Evolutionary conservation across 129 eudicot species (phyloP).

Genomic region (Erigeron canadensis): DNA sequence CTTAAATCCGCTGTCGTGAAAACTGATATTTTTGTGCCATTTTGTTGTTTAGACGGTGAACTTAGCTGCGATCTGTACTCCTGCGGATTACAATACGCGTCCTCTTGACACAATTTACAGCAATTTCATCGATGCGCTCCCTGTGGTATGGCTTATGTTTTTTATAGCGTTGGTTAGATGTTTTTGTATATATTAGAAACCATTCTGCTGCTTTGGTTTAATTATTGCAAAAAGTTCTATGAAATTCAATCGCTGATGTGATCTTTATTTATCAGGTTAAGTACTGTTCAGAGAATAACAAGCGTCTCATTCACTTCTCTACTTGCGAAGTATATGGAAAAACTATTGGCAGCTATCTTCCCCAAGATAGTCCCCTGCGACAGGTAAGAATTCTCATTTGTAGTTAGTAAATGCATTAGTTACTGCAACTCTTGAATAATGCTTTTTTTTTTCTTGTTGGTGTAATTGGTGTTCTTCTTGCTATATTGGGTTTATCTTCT

Average conservation of each 20-base stretch:
- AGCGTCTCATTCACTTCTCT: slow-evolving; percentile 94
- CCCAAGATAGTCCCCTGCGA: slow-evolving; percentile 80
- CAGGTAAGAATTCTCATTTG: slow-evolving; percentile 47
- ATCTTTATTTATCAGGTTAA: slow-evolving; percentile 53
- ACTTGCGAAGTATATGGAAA: slow-evolving; percentile 97
- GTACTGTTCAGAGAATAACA: slow-evolving; percentile 89
- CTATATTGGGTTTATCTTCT: too few species aligned
- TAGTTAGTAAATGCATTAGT: not conserved
- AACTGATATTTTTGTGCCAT: slow-evolving; percentile 5
- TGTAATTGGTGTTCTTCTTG: too few species aligned
- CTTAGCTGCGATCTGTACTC: slow-evolving; percentile 98
- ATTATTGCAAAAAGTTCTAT: not conserved
- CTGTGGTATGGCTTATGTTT: slow-evolving; percentile 66
- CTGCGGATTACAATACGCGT: slow-evolving; percentile 95
- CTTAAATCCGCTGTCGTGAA: not conserved
- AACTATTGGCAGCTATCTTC: slow-evolving; percentile 84
- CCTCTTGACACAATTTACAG: slow-evolving; percentile 97
- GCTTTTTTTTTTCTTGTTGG: not conserved
- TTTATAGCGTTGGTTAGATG: not conserved
- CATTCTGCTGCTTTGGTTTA: slow-evolving; percentile 9
- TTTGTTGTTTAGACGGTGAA: slow-evolving; percentile 61
- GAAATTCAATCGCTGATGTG: slow-evolving; percentile 10
- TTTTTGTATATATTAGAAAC: slow-evolving; percentile 1
- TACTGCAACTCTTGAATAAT: not conserved
- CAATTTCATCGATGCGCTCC: slow-evolving; percentile 95